These are phyloP conservation scores for Ehretia macrophylla DNA, from an alignment of 257 asterid species.

Conservation along the genomic window DNA sequence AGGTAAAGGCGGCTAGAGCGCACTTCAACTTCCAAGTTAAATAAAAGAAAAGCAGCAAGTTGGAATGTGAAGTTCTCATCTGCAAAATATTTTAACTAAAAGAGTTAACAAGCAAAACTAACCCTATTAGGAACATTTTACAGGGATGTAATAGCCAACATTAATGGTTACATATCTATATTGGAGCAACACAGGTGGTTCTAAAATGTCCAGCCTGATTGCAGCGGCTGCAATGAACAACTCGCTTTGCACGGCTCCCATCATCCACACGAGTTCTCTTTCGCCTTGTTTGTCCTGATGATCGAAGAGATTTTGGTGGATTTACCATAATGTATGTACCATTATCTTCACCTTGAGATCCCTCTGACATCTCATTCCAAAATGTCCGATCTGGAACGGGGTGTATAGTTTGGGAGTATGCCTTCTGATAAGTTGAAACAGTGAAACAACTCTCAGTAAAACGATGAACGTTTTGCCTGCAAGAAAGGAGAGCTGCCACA, in stretches of 20 bases:
- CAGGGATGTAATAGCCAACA: conserved; percentile 13
- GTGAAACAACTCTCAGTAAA: conserved; percentile 70
- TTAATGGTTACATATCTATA: conserved; percentile 16
- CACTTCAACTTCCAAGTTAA: too few relatives aligned
- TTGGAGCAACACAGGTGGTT: conserved; percentile 68
- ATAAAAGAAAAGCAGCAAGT: too few relatives aligned
- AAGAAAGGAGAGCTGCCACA: conserved; percentile 59
- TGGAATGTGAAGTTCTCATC: background rate
- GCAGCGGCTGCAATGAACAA: conserved; percentile 75
- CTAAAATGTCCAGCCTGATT: conserved; percentile 77
- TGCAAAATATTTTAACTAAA: background rate
- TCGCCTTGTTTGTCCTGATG: conserved; percentile 47
- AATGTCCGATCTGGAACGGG: conserved; percentile 60
- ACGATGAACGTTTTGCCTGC: conserved; percentile 67
- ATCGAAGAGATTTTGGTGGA: conserved; percentile 55
- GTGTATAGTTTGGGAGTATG: conserved; percentile 65
- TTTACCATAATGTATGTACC: conserved; percentile 36
- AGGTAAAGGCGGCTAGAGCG: too few relatives aligned
- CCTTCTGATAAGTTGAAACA: conserved; percentile 49
- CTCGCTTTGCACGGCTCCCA: conserved; percentile 38
- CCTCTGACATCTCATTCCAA: conserved; percentile 48
- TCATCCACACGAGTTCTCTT: conserved; percentile 42
- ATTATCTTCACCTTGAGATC: conserved; percentile 9
- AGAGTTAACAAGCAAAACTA: conserved; percentile 6
- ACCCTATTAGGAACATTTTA: conserved; percentile 17